Evolutionary conservation across 2,329 filamentous ascomycete species (phyloP).

Genomic region (Aspergillus sp.): DNA sequence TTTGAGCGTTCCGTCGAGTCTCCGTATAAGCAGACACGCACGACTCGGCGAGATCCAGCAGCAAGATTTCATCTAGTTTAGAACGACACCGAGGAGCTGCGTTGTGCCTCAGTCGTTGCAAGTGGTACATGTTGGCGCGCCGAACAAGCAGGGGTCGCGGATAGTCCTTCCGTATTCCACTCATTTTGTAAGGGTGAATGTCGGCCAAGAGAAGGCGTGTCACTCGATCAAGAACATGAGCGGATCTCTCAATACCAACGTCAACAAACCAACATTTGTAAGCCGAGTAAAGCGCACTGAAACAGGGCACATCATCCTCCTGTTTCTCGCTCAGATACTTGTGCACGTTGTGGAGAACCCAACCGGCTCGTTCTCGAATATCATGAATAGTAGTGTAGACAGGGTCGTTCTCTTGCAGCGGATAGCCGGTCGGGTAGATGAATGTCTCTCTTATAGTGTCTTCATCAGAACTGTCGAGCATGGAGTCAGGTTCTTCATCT

Average conservation of each 20-base stretch:
- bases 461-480: conserved; percentile 62
- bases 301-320: conserved; percentile 94
- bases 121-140: conserved; percentile 90
- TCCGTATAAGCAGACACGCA: conserved; percentile 92
- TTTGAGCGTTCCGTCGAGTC: conserved; percentile 91
- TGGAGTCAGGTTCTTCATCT: conserved; percentile 52
- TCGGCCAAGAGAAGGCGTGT: conserved; percentile 83
- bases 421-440: conserved; percentile 85
- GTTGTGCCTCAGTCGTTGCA: conserved; percentile 93
- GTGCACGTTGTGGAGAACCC: conserved; percentile 81
- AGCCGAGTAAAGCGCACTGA: conserved; percentile 87
- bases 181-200: conserved; percentile 91
- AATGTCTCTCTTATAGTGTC: conserved; percentile 77
- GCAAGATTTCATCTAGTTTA: conserved; percentile 81
- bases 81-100: conserved; percentile 85
- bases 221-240: conserved; percentile 88
- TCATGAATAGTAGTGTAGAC: conserved; percentile 78
- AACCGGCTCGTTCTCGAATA: conserved; percentile 78
- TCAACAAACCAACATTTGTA: conserved; percentile 98
- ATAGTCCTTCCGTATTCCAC: conserved; percentile 87
- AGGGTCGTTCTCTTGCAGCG: conserved; percentile 66
- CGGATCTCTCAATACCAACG: conserved; percentile 93
- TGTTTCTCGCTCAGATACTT: conserved; percentile 80
- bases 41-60: conserved; percentile 87
- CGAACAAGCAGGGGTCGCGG: conserved; percentile 90